These are phyloP conservation scores for Stephanodiscus minutulus DNA, from an alignment of 108 stramenopile species.

Conservation along the genomic window DNA sequence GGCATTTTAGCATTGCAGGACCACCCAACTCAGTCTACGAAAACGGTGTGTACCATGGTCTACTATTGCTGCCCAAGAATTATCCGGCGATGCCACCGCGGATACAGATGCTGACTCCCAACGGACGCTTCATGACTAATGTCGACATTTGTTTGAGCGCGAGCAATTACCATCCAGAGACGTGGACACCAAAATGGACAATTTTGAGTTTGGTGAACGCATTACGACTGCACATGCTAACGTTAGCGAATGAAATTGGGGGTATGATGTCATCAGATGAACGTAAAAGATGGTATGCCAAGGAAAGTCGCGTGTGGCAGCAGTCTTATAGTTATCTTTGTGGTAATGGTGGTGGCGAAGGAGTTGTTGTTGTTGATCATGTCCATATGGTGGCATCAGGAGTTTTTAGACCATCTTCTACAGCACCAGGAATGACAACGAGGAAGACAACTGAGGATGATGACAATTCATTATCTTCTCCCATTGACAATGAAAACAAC, in stretches of 20 bases:
- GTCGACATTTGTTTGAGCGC: slow-evolving; percentile 87
- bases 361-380: slow-evolving; percentile 46
- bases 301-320: slow-evolving; percentile 57
- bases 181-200: slow-evolving; percentile 89
- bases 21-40: slow-evolving; percentile 65
- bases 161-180: slow-evolving; percentile 85
- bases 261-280: slow-evolving; percentile 56
- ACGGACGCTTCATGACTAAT: slow-evolving; percentile 74
- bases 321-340: neutral
- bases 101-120: slow-evolving; percentile 83
- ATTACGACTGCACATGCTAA: slow-evolving; percentile 83
- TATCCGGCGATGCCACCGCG: slow-evolving; percentile 88
- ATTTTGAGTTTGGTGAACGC: slow-evolving; percentile 69
- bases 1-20: slow-evolving; percentile 90
- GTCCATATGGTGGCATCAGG: slow-evolving; percentile 45
- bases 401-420: slow-evolving; percentile 22
- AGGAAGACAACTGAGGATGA: neutral
- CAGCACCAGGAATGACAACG: neutral
- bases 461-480: neutral
- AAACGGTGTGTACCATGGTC: slow-evolving; percentile 88
- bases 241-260: slow-evolving; percentile 81
- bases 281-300: slow-evolving; percentile 49
- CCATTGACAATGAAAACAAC: neutral
- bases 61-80: slow-evolving; percentile 74
- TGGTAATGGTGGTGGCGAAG: slow-evolving; percentile 6